Base-by-base conservation (phyloP, 108 stramenopile species). In the Skeletonema menzelii region DNA sequence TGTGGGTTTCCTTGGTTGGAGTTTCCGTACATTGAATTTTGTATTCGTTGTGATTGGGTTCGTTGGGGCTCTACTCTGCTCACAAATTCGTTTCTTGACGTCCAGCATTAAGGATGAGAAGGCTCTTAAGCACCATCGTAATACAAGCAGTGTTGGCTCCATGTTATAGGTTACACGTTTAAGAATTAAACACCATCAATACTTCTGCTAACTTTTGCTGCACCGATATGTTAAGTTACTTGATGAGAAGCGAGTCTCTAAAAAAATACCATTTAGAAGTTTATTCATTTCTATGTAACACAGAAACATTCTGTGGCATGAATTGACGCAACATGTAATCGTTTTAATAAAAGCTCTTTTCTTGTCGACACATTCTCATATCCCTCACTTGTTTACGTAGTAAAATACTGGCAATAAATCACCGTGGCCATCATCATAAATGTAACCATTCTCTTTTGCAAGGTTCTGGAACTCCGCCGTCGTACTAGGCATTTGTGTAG, bases 391-490 rank as follows among this genome's bases (percentile, higher is more conserved):
- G 19, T 47, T 47, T 2, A 19, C 17, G 31, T 82, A 78, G 72
- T 82, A 77, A 74, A 67, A 79, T 22, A 82, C 81, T 46, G 76
- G 81, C 22, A 78, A 49, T 31, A 77, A 44, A 30, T 42, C 73
- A 27, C 79, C 79, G 28, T 78, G 58, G 34, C 77, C 73, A 67
- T 82, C 81, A 55, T 78, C 73, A 47, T 82, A 79, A 34, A 82
- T 42, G 59, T 82, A 78, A 12, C 77, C 81, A 59, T 78, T 82
- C 22, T 77, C 76, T 59, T 70, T 77, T 15, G 65, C 81, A 34
- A 82, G 73, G 31, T 78, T 82, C 15, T 77, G 59, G 8, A 79
- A 73, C 59, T 82, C 76, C 12, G 22, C 22, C 38, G 63, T 59
- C 24, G 67, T 58, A 15, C 34, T 27, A 6, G 79, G 79, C 79